Conservation (phyloP, 2,329 filamentous ascomycete genomes). For the Simplicillium sp. region DNA sequence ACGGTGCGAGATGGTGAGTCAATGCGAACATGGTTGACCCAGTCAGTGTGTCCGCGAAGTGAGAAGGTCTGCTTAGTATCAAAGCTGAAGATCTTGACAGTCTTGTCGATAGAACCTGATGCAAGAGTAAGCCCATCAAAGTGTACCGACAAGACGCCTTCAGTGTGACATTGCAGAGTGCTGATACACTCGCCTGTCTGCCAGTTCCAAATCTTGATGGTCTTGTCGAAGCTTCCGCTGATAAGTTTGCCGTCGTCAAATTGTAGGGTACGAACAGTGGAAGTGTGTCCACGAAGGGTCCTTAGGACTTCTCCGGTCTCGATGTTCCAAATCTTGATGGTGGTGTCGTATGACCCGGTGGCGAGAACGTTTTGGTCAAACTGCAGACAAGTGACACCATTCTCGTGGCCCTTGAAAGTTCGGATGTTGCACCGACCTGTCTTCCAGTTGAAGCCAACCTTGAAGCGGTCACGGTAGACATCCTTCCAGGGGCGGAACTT, state of each 20-base stretch:
- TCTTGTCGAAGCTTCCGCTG: constrained; percentile 79
- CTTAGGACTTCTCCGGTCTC: constrained; percentile 78
- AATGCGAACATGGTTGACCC: constrained; percentile 93
- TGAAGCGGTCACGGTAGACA: constrained; percentile 90
- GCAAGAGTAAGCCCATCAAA: constrained; percentile 79
- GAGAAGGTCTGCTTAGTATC: constrained; percentile 71
- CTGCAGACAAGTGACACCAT: constrained; percentile 50
- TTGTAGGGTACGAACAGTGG: constrained; percentile 78
- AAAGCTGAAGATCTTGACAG: constrained; percentile 89
- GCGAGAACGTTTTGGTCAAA: constrained; percentile 85
- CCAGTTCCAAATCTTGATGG: constrained; percentile 95
- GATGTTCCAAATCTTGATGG: constrained; percentile 93
- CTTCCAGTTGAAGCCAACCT: constrained; percentile 96
- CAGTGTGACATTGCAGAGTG: constrained; percentile 68
- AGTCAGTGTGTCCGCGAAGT: constrained; percentile 79
- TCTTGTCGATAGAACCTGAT: constrained; percentile 82
- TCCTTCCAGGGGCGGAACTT: constrained; percentile 79
- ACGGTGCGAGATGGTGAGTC: constrained; percentile 75
- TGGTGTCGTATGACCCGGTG: constrained; percentile 90
- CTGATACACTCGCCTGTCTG: constrained; percentile 78
- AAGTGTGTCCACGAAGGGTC: constrained; percentile 75
- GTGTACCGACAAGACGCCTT: constrained; percentile 79
- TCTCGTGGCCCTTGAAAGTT: constrained; percentile 75
- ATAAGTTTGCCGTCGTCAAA: constrained; percentile 90
- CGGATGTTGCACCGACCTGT: constrained; percentile 81